phyloP scores from a whole-genome alignment of 495 filamentous ascomycete species.

The Cenococcum geophilum region DNA sequence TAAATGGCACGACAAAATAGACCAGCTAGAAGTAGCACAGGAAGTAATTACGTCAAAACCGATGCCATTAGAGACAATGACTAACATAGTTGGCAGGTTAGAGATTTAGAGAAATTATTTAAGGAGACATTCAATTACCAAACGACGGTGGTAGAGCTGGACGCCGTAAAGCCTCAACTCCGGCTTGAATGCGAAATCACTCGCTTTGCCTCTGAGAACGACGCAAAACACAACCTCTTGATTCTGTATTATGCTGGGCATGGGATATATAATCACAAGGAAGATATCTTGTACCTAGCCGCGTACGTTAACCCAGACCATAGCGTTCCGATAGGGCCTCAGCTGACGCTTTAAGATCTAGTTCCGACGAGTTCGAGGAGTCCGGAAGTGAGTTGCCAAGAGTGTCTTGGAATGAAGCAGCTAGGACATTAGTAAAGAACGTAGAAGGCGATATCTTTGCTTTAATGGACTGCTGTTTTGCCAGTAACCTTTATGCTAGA shows the following conservation, averaged over 20 bases:
- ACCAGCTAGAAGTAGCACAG: constrained; percentile 20
- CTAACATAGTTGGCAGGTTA: constrained; percentile 1
- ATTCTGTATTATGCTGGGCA: constrained; percentile 37
- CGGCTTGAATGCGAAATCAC: constrained; percentile 17
- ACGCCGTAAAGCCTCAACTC: constrained; percentile 25
- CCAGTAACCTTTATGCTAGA: constrained; percentile 16
- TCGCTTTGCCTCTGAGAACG: constrained; percentile 23
- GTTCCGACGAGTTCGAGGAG: background rate
- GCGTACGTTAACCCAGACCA: background rate
- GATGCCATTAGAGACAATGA: background rate
- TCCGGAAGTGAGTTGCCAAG: background rate
- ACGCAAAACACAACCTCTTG: constrained; percentile 25
- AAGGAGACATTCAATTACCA: constrained; percentile 23
- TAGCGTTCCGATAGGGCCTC: too few relatives aligned
- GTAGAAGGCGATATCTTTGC: constrained; percentile 29
- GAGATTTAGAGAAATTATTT: constrained; percentile 25
- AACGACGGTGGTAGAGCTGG: constrained; percentile 21
- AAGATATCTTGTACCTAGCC: constrained; percentile 15
- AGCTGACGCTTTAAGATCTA: background rate
- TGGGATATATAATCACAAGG: constrained; percentile 19
- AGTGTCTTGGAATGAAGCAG: constrained; percentile 2
- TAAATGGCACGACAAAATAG: constrained; percentile 29
- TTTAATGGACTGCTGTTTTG: constrained; percentile 34
- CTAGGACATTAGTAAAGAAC: constrained; percentile 16
- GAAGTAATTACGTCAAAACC: constrained; percentile 15